Evolutionary conservation across 2,329 filamentous ascomycete genomes (phyloP).

Genomic region (Exophiala mesophila): DNA sequence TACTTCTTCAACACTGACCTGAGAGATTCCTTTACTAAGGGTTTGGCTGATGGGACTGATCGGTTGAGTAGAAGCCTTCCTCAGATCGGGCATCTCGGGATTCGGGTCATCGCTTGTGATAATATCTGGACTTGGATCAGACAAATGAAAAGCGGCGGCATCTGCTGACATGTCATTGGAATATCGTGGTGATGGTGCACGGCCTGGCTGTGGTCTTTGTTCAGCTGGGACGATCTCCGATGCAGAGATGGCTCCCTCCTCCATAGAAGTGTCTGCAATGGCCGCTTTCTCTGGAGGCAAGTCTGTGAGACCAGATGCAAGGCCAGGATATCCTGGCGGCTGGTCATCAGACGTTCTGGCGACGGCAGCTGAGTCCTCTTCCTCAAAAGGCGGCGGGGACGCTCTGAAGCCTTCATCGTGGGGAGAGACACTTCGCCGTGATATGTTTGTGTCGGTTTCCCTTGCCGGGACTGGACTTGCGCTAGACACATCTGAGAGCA

Average conservation of each 20-base stretch:
- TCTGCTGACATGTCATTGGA: neutral
- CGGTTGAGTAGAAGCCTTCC: slow-evolving; percentile 8
- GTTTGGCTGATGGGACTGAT: slow-evolving; percentile 19
- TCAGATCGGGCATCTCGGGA: slow-evolving; percentile 3
- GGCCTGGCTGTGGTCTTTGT: neutral
- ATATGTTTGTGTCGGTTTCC: slow-evolving; percentile 1
- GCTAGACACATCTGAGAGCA: slow-evolving; percentile 24
- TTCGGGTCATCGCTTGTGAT: too few species aligned
- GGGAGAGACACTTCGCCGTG: slow-evolving; percentile 16
- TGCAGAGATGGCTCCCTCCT: neutral
- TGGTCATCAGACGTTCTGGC: neutral
- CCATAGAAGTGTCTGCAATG: neutral
- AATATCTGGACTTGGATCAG: too few species aligned
- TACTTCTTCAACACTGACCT: slow-evolving; percentile 21
- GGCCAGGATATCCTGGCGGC: neutral
- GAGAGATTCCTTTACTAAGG: slow-evolving; percentile 18
- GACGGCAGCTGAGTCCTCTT: neutral
- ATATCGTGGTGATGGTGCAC: neutral
- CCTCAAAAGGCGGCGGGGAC: neutral
- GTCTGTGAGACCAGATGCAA: neutral
- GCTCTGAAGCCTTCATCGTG: slow-evolving; percentile 10
- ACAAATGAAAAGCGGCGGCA: too few species aligned
- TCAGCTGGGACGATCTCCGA: neutral
- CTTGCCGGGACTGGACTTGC: slow-evolving; percentile 14
- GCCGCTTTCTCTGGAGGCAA: slow-evolving; percentile 1